Percentiles rank a stretch among this genome's conserved stretches.
phyloP scores from a whole-genome alignment of 1,284 basidiomycete species.

The Tilletia walkeri region DNA sequence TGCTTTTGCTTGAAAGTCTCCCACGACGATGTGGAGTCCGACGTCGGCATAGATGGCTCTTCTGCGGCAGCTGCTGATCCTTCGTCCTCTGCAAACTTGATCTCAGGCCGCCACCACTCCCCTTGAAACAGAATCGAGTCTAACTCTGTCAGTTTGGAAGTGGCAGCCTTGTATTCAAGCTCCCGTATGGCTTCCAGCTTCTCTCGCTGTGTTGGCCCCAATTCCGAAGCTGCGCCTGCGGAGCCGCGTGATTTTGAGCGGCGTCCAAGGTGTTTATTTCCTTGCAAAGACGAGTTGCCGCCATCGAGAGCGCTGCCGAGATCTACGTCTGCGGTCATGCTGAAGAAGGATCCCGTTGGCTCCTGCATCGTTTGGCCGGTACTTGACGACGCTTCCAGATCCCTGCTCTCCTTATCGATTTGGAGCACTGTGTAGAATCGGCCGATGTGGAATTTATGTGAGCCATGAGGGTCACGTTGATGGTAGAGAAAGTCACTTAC shows the following conservation, averaged over 20 bases:
- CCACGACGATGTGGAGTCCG: background rate
- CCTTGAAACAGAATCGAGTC: constrained; percentile 43
- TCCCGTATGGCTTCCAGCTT: constrained; percentile 44
- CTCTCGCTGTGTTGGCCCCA: constrained; percentile 24
- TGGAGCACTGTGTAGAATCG: too few relatives aligned
- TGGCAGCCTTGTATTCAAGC: constrained; percentile 44
- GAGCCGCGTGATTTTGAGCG: background rate
- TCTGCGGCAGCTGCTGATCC: constrained; percentile 20
- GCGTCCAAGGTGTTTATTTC: constrained; percentile 18
- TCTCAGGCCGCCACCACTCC: constrained; percentile 44
- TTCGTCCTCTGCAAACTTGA: constrained; percentile 33
- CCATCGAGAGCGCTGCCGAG: background rate
- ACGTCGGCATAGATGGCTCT: background rate
- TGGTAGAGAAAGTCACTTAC: background rate
- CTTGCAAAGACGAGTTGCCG: too few relatives aligned
- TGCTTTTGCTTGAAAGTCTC: background rate
- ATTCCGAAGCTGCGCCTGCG: background rate
- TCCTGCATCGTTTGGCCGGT: too few relatives aligned
- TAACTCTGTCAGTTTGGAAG: constrained; percentile 38
- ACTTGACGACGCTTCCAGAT: too few relatives aligned
- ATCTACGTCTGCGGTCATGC: background rate
- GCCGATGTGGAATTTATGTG: too few relatives aligned
- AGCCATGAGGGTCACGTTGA: too few relatives aligned
- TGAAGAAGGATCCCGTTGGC: constrained; percentile 7
- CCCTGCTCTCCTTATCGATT: too few relatives aligned